Evolutionary conservation across 1,284 basidiomycete genomes (phyloP), one percentile per base, ranked within the genome.

Genomic region (Ustilago esculenta): DNA sequence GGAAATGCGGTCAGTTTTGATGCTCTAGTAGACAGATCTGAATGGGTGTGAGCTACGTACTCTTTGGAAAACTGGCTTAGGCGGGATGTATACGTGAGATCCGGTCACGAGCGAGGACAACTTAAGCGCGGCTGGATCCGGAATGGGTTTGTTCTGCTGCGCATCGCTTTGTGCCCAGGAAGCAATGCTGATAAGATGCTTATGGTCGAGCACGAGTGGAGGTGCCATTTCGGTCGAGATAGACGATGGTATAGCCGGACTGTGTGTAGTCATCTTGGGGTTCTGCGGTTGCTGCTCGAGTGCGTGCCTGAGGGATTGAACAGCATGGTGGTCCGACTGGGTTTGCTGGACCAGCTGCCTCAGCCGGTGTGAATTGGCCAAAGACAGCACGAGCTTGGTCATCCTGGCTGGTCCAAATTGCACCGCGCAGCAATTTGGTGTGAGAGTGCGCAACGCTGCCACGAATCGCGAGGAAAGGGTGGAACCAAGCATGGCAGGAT

Each of bases 41-140:
- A 25, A 18, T 2, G 9, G 7, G 41, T 14, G 41, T 2, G 27
- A 32, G 20, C 5, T 17, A 45, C 43, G 10, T 45, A 46, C 44
- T 20, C 52, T n/a, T 3, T 65, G 36, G 27, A 65, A 64, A 27
- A 53, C 35, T 0, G 60, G 60, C 20, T 64, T 64, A 7, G 67
- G 60, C n/a, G 60, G 56, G 11, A 65, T 37, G 39, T 60, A 54
- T 14, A 70, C 60, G 10, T 27, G 21, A 1, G 56, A 53, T 0
- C 56, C 60, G 3, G 8, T 6, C 6, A 65, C 67, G 15, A 70
- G 48, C 6, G 43, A 29, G 12, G 60, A 60, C 3, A 69, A 40
- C 23, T 48, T 69, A 14, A 54, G 54, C 9, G 17, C 29, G 7
- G 6, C 15, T 0, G 5, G 21, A 18, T 57, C 49, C 10, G 29